Evolutionary conservation across 495 filamentous ascomycete species (phyloP).

Genomic region (Penicillium taxi): DNA sequence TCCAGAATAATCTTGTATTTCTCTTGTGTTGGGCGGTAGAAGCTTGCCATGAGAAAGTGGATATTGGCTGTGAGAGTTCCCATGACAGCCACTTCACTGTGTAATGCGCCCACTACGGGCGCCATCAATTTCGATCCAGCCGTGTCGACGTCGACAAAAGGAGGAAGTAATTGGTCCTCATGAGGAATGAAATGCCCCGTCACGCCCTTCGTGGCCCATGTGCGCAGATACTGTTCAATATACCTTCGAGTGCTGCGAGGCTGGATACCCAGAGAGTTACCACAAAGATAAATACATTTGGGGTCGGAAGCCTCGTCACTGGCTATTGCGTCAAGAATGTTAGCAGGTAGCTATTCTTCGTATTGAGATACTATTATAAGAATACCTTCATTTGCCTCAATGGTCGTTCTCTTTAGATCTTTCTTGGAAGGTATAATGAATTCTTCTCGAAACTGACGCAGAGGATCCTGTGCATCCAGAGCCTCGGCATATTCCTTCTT

Average conservation of each 20-base stretch:
- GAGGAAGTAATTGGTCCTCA: constrained; percentile 61
- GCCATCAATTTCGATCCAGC: constrained; percentile 65
- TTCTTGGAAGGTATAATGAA: constrained; percentile 79
- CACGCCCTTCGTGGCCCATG: constrained; percentile 92
- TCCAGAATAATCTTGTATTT: constrained; percentile 88
- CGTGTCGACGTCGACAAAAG: constrained; percentile 76
- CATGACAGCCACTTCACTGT: constrained; percentile 86
- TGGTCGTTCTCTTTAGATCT: constrained; percentile 60
- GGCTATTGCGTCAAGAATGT: constrained; percentile 7
- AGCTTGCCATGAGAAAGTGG: constrained; percentile 83
- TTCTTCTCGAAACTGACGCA: constrained; percentile 60
- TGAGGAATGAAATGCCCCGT: constrained; percentile 86
- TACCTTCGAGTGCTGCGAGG: constrained; percentile 63
- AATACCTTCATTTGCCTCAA: constrained; percentile 37
- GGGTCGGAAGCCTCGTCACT: constrained; percentile 31
- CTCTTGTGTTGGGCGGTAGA: constrained; percentile 71
- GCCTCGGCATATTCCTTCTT: constrained; percentile 50
- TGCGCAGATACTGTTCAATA: constrained; percentile 67
- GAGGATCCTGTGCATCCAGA: constrained; percentile 61
- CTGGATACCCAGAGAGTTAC: constrained; percentile 93
- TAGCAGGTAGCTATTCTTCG: neutral
- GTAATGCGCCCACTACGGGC: constrained; percentile 73
- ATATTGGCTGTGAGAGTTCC: constrained; percentile 87
- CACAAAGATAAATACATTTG: constrained; percentile 78
- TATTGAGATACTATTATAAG: constrained; percentile 2